Evolutionary conservation across 2,329 filamentous ascomycete species (phyloP).

Genomic region (Bimuria novae-zelandiae): DNA sequence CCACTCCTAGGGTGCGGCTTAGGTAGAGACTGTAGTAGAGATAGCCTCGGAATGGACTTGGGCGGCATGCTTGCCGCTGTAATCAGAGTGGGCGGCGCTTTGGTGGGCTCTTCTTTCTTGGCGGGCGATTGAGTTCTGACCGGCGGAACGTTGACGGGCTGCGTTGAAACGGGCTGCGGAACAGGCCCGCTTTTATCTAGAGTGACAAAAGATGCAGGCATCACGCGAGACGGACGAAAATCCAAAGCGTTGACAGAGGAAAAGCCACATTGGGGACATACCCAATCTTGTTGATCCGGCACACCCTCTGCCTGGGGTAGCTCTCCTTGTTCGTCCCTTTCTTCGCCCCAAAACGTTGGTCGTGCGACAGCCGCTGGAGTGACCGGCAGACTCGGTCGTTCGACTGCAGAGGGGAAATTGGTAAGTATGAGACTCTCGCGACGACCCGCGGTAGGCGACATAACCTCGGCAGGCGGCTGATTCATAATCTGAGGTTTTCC

Average conservation of each 20-base stretch:
- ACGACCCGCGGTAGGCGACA: constrained; percentile 39
- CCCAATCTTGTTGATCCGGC: constrained; percentile 88
- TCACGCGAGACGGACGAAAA: constrained; percentile 31
- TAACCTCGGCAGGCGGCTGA: constrained; percentile 31
- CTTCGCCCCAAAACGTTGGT: constrained; percentile 69
- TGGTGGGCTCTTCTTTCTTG: not conserved
- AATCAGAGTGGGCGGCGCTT: not conserved
- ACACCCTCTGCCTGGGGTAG: constrained; percentile 81
- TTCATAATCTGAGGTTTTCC: constrained; percentile 50
- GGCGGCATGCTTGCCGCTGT: not conserved
- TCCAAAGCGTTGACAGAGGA: constrained; percentile 37
- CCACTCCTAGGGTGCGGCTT: constrained; percentile 19
- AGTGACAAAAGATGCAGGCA: constrained; percentile 24
- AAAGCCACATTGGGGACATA: constrained; percentile 65
- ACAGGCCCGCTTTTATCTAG: constrained; percentile 22
- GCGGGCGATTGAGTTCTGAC: not conserved
- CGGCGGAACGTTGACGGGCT: not conserved
- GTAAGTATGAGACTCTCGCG: constrained; percentile 71
- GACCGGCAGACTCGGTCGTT: constrained; percentile 86
- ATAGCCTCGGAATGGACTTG: not conserved
- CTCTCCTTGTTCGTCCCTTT: constrained; percentile 59
- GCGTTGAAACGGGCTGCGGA: constrained; percentile 14
- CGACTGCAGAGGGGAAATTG: constrained; percentile 81
- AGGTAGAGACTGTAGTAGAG: too few species aligned
- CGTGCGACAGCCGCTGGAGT: constrained; percentile 81